Percentiles rank a stretch among this genome's conserved stretches.
Conservation (phyloP, 495 filamentous ascomycete genomes). For the Aspergillus sclerotiicarbonarius region DNA sequence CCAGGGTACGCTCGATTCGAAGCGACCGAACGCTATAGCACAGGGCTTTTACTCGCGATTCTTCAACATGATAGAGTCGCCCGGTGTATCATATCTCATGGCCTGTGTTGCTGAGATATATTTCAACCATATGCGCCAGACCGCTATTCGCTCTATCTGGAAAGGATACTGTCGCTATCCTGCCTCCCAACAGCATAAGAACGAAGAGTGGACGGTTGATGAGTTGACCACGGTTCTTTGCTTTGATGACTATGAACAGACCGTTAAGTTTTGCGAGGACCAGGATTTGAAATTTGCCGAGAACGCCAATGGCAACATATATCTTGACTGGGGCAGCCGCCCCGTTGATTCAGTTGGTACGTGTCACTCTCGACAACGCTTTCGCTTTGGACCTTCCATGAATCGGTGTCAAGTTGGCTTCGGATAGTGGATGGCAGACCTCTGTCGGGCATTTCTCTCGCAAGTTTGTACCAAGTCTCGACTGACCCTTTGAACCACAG, state of each 20-base stretch:
- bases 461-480: slow-evolving; percentile 3
- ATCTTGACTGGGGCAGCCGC: slow-evolving; percentile 51
- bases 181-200: slow-evolving; percentile 62
- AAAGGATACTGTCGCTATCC: slow-evolving; percentile 53
- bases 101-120: slow-evolving; percentile 91
- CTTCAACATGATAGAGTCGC: slow-evolving; percentile 70
- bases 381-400: slow-evolving; percentile 8
- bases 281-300: slow-evolving; percentile 63
- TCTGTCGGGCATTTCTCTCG: neutral
- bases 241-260: slow-evolving; percentile 73
- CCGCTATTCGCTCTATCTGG: slow-evolving; percentile 69
- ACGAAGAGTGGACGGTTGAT: slow-evolving; percentile 70
- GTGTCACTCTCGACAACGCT: slow-evolving; percentile 19
- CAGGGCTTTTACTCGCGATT: slow-evolving; percentile 68
- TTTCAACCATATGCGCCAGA: slow-evolving; percentile 77
- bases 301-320: slow-evolving; percentile 47
- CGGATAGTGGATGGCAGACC: neutral
- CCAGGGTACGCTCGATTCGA: slow-evolving; percentile 62
- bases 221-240: slow-evolving; percentile 64
- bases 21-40: slow-evolving; percentile 52
- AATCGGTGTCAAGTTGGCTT: neutral
- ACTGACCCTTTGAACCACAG: slow-evolving; percentile 27
- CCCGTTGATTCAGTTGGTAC: slow-evolving; percentile 44
- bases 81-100: slow-evolving; percentile 80
- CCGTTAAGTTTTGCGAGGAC: slow-evolving; percentile 63